Base-by-base conservation (phyloP, 1,139 yeast species). In the Trichomonascaceae sp. region DNA sequence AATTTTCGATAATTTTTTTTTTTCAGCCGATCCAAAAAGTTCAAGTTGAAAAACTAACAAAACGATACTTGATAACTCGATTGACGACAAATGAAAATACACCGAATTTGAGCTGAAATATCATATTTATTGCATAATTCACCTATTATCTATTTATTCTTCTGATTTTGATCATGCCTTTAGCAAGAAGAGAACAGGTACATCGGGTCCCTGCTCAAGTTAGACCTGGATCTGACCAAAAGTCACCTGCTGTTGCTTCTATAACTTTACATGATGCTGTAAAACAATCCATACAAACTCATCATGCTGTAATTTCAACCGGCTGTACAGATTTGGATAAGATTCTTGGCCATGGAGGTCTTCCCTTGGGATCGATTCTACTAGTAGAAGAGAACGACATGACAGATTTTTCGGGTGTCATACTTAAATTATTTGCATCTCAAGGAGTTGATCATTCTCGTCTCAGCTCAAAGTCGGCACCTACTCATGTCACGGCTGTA, bases 321-420 rank as follows among this genome's bases (percentile, higher is more conserved):
- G 96, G 96, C 2, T 78, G 85, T 20, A 66, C 76, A 4, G 93
- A 87, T 64, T 69, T 93, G 41, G 98, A 93, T 67, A 82, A 78
- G 59, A 71, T 89, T 1, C 68, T 93, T 54, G 81, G 80, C 1
- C 98, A 93, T 68, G 88, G 82, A 57, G 99, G 99, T 0, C 67
- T 91, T 15, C 98, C 98, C 0, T 63, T 88, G 17, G 96, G 96
- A 0, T 70, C 78, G 13, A 77, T 87, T 6, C 66, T 90, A 46
- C 68, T 91, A 17, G 67, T 93, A 2, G 93, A 89, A 66, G 99
- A 93, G 66, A 79, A 82, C 13, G 95, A 96, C 0, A 84, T 95
- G 15, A 91, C 99, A 0, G 98, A 93, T 65, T 93, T 90, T 66
- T 78, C 87, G 2, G 79, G 90, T n/a, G 83, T 87, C 12, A 62